These are phyloP conservation scores for Iris macrosiphon DNA, from an alignment of 106 monocot species.

Conservation along the genomic window DNA sequence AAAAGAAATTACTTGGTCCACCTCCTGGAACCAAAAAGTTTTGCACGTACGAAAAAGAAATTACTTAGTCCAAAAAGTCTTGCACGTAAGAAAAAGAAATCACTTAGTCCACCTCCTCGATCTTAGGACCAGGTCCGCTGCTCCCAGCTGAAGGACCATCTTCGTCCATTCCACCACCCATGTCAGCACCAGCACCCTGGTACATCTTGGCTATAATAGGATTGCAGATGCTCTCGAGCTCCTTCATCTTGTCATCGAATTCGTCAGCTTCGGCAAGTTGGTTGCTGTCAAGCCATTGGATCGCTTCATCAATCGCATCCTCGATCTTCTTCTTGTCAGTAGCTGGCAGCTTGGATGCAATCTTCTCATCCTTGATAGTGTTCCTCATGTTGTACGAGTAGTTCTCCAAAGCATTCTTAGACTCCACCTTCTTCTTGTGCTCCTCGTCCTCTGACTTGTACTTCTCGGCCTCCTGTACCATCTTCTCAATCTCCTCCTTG, in stretches of 20 bases:
- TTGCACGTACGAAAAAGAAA: too few species aligned
- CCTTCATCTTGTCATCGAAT: slow-evolving; percentile 58
- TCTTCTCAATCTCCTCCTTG: slow-evolving; percentile 44
- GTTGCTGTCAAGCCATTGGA: slow-evolving; percentile 51
- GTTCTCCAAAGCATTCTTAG: slow-evolving; percentile 50
- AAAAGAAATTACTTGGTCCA: too few species aligned
- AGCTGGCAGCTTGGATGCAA: slow-evolving; percentile 28
- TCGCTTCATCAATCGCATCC: slow-evolving; percentile 41
- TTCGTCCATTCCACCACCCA: slow-evolving; percentile 29
- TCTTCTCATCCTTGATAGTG: slow-evolving; percentile 40
- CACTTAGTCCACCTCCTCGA: slow-evolving; percentile 45
- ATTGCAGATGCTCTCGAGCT: slow-evolving; percentile 52
- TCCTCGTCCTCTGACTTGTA: slow-evolving; percentile 46
- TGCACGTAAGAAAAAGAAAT: too few species aligned
- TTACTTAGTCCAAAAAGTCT: too few species aligned
- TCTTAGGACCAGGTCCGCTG: slow-evolving; percentile 34
- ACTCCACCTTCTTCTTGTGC: slow-evolving; percentile 48
- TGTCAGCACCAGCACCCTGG: slow-evolving; percentile 24
- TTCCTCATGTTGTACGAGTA: slow-evolving; percentile 56
- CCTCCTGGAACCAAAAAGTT: too few species aligned
- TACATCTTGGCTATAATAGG: slow-evolving; percentile 58
- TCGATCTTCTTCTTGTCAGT: slow-evolving; percentile 55
- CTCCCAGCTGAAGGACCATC: slow-evolving; percentile 16
- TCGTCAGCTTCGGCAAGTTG: slow-evolving; percentile 50
- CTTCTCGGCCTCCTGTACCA: slow-evolving; percentile 46